A percentile compares a stretch with the other conserved stretches of the same genome.
Conservation (phyloP, 768 basidiomycete genomes). For the Phaeotremella fagi region DNA sequence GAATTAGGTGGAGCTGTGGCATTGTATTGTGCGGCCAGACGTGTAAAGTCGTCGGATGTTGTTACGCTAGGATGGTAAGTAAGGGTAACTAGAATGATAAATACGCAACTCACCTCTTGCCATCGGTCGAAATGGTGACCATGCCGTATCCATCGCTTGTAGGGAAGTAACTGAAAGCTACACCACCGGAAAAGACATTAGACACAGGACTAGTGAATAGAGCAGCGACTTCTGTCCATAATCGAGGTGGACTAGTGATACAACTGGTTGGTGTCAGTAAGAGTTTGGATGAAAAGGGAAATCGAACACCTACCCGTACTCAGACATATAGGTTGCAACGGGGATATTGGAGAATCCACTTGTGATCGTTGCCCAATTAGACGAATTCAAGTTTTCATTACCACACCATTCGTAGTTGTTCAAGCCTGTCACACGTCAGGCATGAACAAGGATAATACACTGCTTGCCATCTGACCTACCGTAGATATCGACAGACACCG, state of each 20-base stretch:
- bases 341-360: constrained; percentile 55
- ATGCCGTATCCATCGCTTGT: constrained; percentile 80
- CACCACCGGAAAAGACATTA: constrained; percentile 76
- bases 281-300: too few species aligned
- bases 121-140: constrained; percentile 62
- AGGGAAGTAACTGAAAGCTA: constrained; percentile 80
- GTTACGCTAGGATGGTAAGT: constrained; percentile 55
- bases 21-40: constrained; percentile 62
- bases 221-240: constrained; percentile 73
- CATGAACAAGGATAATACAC: neutral
- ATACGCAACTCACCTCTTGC: constrained; percentile 30
- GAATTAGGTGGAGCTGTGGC: constrained; percentile 56
- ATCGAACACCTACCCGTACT: constrained; percentile 65
- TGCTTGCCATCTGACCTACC: constrained; percentile 54
- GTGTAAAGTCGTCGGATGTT: constrained; percentile 63
- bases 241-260: constrained; percentile 58
- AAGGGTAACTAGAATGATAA: neutral
- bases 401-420: constrained; percentile 75
- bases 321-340: constrained; percentile 82
- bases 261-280: too few species aligned
- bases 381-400: constrained; percentile 57
- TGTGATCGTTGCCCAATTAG: constrained; percentile 52
- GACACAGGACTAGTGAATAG: constrained; percentile 71
- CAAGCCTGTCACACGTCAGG: constrained; percentile 9
- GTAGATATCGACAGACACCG: constrained; percentile 71